Evolutionary conservation across 345 rosid genomes (phyloP).

Genomic region (Dipteronia sinensis): DNA sequence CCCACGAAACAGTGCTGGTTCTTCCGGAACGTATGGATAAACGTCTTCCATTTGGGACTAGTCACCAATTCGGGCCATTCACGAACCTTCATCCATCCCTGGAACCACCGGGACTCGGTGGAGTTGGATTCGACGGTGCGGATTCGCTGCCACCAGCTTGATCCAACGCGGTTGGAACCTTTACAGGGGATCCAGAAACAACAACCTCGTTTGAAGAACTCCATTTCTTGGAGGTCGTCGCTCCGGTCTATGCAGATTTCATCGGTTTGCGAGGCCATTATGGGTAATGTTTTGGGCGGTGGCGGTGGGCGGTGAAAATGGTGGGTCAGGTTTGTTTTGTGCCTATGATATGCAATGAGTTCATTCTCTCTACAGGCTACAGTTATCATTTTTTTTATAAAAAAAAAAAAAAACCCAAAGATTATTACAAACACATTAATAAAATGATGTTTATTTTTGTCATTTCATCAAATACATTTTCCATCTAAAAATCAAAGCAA

Average conservation of each 20-base stretch:
- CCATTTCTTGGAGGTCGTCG: slow-evolving; percentile 36
- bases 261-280: slow-evolving; percentile 26
- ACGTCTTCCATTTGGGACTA: slow-evolving; percentile 58
- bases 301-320: not conserved
- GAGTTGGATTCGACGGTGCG: slow-evolving; percentile 22
- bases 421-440: too few species aligned
- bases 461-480: too few species aligned
- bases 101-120: slow-evolving; percentile 40
- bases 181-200: slow-evolving; percentile 43
- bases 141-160: slow-evolving; percentile 50
- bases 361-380: too few species aligned
- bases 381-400: too few species aligned
- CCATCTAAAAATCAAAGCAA: too few species aligned
- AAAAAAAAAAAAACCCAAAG: too few species aligned
- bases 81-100: slow-evolving; percentile 48
- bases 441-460: too few species aligned
- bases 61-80: slow-evolving; percentile 56
- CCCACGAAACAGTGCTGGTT: slow-evolving; percentile 26
- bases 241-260: slow-evolving; percentile 25
- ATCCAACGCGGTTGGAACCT: slow-evolving; percentile 27
- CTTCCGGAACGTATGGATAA: slow-evolving; percentile 42
- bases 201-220: slow-evolving; percentile 40
- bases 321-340: too few species aligned
- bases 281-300: not conserved
- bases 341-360: too few species aligned